Percentiles rank a stretch among this genome's conserved stretches.
Evolutionary conservation across 108 stramenopile genomes (phyloP).

Genomic region (Stephanodiscus triporus): DNA sequence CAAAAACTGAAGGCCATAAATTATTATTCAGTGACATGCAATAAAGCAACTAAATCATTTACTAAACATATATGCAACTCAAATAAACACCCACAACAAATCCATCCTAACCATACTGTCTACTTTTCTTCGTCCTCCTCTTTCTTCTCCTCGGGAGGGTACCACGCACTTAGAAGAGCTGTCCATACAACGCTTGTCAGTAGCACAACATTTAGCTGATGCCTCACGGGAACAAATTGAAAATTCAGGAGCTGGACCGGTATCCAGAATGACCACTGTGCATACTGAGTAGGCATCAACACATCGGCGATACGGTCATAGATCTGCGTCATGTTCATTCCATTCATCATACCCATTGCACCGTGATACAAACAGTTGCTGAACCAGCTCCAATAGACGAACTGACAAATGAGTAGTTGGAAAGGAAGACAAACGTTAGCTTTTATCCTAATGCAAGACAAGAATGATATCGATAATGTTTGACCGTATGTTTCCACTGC

Average conservation of each 20-base stretch:
- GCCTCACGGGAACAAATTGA: slow-evolving; percentile 73
- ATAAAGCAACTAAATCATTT: too few species aligned
- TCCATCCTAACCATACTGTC: too few species aligned
- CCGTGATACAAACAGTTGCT: slow-evolving; percentile 78
- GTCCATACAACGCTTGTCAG: slow-evolving; percentile 81
- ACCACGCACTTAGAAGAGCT: slow-evolving; percentile 77
- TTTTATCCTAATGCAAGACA: not conserved
- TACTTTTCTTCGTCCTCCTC: slow-evolving; percentile 23
- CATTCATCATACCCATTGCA: slow-evolving; percentile 84
- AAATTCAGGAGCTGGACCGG: slow-evolving; percentile 69
- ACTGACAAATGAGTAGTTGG: slow-evolving; percentile 32
- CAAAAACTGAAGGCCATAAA: too few species aligned
- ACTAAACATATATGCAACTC: too few species aligned
- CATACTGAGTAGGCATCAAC: slow-evolving; percentile 69
- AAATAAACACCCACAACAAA: too few species aligned
- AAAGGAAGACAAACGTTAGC: slow-evolving; percentile 2
- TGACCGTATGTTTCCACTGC: slow-evolving; percentile 1
- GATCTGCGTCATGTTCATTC: slow-evolving; percentile 47
- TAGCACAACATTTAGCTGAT: slow-evolving; percentile 83
- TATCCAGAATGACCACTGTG: slow-evolving; percentile 41
- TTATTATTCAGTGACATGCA: too few species aligned
- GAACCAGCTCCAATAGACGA: slow-evolving; percentile 86
- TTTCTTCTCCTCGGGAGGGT: slow-evolving; percentile 62
- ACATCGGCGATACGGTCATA: slow-evolving; percentile 69
- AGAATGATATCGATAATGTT: not conserved